These are phyloP conservation scores for Blastomyces gilchristii DNA, from an alignment of 2,329 filamentous ascomycete species.

Conservation along the genomic window DNA sequence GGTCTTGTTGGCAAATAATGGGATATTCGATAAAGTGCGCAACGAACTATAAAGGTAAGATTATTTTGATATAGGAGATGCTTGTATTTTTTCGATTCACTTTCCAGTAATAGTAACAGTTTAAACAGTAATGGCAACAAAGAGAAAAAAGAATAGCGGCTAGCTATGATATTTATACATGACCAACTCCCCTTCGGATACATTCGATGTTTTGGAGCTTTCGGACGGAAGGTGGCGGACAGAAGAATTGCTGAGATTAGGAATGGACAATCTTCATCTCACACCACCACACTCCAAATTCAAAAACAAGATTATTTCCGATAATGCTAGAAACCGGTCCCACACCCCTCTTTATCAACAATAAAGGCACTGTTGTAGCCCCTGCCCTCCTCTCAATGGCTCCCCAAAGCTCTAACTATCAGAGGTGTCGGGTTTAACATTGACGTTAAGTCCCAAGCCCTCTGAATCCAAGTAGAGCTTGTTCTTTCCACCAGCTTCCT, in stretches of 20 bases:
- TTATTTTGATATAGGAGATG: conserved; percentile 4
- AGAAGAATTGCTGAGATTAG: background rate
- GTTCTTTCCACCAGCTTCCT: conserved; percentile 79
- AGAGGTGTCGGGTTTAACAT: conserved; percentile 23
- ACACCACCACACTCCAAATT: background rate
- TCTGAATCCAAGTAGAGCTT: conserved; percentile 87
- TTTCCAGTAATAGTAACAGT: conserved; percentile 4
- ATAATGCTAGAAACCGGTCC: background rate
- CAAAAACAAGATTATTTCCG: background rate
- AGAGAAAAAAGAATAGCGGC: background rate
- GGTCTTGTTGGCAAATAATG: background rate
- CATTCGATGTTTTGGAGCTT: background rate
- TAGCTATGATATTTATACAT: conserved; percentile 8
- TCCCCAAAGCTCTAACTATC: conserved; percentile 11
- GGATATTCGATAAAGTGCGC: background rate
- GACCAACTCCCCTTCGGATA: background rate
- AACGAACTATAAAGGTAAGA: background rate
- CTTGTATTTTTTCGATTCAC: conserved; percentile 3
- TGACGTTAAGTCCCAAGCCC: conserved; percentile 83
- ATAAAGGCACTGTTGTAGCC: background rate
- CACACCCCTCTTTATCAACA: background rate
- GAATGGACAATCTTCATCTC: background rate
- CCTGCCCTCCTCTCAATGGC: background rate
- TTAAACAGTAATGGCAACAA: background rate
- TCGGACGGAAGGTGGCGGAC: background rate